Evolutionary conservation across 164 flowering plant species (phyloP), one percentile per base, ranked within the genome.

Genomic region (Umbellularia californica): DNA sequence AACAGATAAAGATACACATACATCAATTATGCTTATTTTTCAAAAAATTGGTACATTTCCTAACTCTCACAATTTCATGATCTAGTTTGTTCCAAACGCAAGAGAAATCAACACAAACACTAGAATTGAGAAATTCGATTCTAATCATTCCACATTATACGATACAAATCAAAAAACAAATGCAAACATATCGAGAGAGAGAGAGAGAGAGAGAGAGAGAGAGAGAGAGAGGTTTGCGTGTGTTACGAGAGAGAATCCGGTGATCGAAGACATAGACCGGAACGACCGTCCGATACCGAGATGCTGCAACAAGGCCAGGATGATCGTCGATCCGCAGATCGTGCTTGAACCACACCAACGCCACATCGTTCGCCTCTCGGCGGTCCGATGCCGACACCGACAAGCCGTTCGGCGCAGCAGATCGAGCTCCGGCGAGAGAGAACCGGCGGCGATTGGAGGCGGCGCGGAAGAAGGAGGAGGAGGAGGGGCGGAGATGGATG

Each of bases 261-360:
- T 70, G 92, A 77, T 94, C 97, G 75, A 94, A 90, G 72, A 94
- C 85, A 76, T 90, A 92, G 20, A 94, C 84, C 78, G 98, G 98
- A 22, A 94, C 75, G 23, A 94, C 66, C 12, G 81, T 50, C 13
- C 69, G 79, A 65, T 82, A 78, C 23, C 68, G 74, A 12, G 94
- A 82, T 4, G 97, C 95, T 3, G 95, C 84, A 10, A 85, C 73
- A 68, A 92, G 88, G 1, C 91, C 98, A 0, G 91, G 87, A 64
- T 94, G 98, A 77, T 94, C 98, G 74, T 92, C 93, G 27, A 82
- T 65, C 35, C 98, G 90, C 64, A 94, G 95, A 72, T 94, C 98
- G 68, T 92, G 92, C 84, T 92, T 94, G 89, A 87, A 90, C 97
- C 95, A 94, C 17, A 94, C 71, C 69, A 94, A 71, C 2, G 97